Evolutionary conservation across 257 asterid genomes (phyloP).

Genomic region (Nicotiana benthamiana): DNA sequence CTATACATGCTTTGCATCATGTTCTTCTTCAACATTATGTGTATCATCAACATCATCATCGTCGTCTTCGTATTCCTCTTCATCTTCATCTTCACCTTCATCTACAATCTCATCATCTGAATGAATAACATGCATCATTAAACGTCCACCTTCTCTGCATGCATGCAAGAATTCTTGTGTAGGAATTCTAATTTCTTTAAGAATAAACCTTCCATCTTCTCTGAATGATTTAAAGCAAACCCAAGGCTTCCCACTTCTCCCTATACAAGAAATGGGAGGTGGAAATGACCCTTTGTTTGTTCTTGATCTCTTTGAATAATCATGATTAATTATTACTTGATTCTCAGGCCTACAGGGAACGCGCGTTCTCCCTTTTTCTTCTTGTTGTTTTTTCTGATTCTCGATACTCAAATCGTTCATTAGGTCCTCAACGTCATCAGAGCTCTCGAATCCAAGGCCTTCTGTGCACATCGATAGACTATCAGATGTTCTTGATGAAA

Average conservation of each 20-base stretch:
- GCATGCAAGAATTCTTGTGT: slow-evolving; percentile 67
- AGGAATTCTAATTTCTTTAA: slow-evolving; percentile 60
- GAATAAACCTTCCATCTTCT: slow-evolving; percentile 70
- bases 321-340: background rate
- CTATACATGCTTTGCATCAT: slow-evolving; percentile 11
- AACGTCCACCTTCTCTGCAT: slow-evolving; percentile 70
- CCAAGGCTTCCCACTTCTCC: slow-evolving; percentile 69
- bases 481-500: slow-evolving; percentile 46
- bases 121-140: slow-evolving; percentile 45
- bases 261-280: slow-evolving; percentile 80
- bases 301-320: slow-evolving; percentile 31
- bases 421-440: slow-evolving; percentile 44
- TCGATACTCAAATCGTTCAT: slow-evolving; percentile 26
- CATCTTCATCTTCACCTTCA: slow-evolving; percentile 15
- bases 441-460: slow-evolving; percentile 78
- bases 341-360: slow-evolving; percentile 7
- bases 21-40: background rate
- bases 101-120: slow-evolving; percentile 55
- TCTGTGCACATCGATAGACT: slow-evolving; percentile 61
- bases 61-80: no score
- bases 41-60: background rate
- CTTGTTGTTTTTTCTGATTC: slow-evolving; percentile 18
- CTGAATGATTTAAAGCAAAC: slow-evolving; percentile 50
- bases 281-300: slow-evolving; percentile 35
- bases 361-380: background rate